phyloP scores from a whole-genome alignment of 1,139 yeast genomes.

The Chernovozyma aurita region DNA sequence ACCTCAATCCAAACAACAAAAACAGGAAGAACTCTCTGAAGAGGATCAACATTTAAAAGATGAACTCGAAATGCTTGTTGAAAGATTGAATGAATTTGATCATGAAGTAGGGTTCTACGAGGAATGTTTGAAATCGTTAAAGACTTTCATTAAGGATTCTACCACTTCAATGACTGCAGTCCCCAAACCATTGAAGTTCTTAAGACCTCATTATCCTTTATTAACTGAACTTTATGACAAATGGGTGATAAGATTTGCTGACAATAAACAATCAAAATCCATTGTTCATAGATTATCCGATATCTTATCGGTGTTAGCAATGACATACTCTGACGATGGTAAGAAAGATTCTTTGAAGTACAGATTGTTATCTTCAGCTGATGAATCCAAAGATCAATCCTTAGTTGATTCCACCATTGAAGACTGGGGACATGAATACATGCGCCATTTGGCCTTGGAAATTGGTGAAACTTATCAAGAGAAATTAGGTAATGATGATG shows the following conservation, averaged over 20 bases:
- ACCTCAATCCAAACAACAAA: conserved; percentile 23
- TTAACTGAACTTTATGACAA: conserved; percentile 61
- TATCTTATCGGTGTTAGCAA: conserved; percentile 85
- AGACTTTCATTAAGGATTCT: conserved; percentile 79
- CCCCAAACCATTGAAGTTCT: conserved; percentile 94
- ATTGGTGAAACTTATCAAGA: conserved; percentile 84
- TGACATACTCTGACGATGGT: conserved; percentile 89
- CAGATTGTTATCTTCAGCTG: conserved; percentile 55
- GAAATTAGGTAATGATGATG: conserved; percentile 55
- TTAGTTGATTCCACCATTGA: no score
- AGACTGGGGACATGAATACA: conserved; percentile 97
- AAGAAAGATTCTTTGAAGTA: conserved; percentile 77
- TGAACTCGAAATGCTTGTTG: conserved; percentile 84
- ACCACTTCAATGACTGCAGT: conserved; percentile 99
- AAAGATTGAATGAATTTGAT: conserved; percentile 50
- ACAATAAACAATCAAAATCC: no score
- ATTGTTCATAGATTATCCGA: conserved; percentile 54
- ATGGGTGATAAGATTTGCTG: conserved; percentile 53
- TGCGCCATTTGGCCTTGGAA: conserved; percentile 92
- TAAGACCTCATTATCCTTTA: conserved; percentile 78
- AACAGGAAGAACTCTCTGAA: conserved; percentile 83
- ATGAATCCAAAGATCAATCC: conserved; percentile 41
- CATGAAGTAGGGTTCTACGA: conserved; percentile 48
- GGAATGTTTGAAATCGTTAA: conserved; percentile 62
- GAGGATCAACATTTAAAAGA: conserved; percentile 88